phyloP scores from a whole-genome alignment of 1,284 basidiomycete species.

The Meira miltonrushii region DNA sequence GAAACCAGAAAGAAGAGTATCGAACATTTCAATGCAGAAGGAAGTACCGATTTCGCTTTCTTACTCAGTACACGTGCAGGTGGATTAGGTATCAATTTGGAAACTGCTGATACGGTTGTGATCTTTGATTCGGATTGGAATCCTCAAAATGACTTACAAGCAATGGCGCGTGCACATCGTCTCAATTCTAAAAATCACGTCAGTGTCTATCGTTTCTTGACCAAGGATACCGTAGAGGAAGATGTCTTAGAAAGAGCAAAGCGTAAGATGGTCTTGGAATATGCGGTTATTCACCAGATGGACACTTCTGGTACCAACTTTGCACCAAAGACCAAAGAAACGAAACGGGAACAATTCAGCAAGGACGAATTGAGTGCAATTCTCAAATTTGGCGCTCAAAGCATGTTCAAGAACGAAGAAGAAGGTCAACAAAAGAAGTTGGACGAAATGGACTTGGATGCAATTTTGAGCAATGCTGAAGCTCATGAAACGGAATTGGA shows the following conservation, averaged over 20 bases:
- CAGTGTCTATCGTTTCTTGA: constrained; percentile 92
- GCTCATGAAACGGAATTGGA: constrained; percentile 85
- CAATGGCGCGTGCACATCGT: constrained; percentile 83
- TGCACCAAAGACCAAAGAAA: constrained; percentile 59
- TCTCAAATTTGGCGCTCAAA: constrained; percentile 96
- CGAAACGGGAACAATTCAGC: constrained; percentile 68
- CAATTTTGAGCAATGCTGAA: constrained; percentile 93
- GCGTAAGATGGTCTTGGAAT: constrained; percentile 99
- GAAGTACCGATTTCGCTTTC: constrained; percentile 62
- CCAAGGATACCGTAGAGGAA: constrained; percentile 98
- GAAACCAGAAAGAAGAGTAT: constrained; percentile 79
- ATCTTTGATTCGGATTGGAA: constrained; percentile 89
- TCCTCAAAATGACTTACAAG: constrained; percentile 96
- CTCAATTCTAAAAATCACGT: constrained; percentile 75
- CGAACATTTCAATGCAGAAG: constrained; percentile 70
- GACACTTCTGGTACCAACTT: constrained; percentile 97
- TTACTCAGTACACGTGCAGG: constrained; percentile 48
- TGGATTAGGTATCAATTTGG: constrained; percentile 52
- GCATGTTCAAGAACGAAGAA: constrained; percentile 93
- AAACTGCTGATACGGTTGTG: constrained; percentile 96
- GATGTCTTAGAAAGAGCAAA: constrained; percentile 95
- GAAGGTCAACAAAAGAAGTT: constrained; percentile 87
- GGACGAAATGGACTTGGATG: constrained; percentile 98
- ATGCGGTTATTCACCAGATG: constrained; percentile 99
- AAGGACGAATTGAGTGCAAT: constrained; percentile 98